Base-by-base conservation (phyloP, 768 basidiomycete species). In the Sarcodon aspratus region DNA sequence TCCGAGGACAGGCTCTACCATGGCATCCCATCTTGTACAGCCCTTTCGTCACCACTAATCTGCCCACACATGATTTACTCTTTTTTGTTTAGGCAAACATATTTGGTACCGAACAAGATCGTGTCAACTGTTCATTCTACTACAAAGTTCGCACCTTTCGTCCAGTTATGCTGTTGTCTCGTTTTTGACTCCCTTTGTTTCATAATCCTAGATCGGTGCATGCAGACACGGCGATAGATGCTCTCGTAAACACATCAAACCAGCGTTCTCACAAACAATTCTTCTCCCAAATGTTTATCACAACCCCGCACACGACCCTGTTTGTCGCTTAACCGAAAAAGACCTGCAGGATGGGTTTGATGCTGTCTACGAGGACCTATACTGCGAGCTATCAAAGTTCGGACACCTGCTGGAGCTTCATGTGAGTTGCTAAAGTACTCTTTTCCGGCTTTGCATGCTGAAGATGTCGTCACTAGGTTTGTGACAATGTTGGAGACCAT, bases 401-500 rank as follows among this genome's bases (percentile, higher is more conserved):
- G 96, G 96, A 4, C 87, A 98, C 67, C 73, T 99, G 50, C 68
- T 96, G 45, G 96, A 99, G 68, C 74, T 99, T 51, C 96, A 99
- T 66, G 94, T 87, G 60, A 62, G 83, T 72, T 9, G 32, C 36
- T 48, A 37, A 36, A 38, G 10, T 38, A 21, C 27, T 17, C 13
- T 27, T 9, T 42, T 3, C 40, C 6, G 13, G 2, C 7, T 9
- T 42, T 13, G 6, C 13, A 27, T 42, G 13, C 40, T 48, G 10
- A 36, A 13, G 5, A 27, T 1, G 12, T 42, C 37, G 21, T 37
- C 3, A 13, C 7, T 38, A 88, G 85, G 85, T 99, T 10, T 99
- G 95, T 61, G 95, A 99, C 69, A 99, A 99, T 61, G 94, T 99
- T 33, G 96, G 96, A n/a, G 96, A 98, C 62, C 95, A 99, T 62